phyloP scores from a whole-genome alignment of 179 eudicot species.

The Camellia oleifera region DNA sequence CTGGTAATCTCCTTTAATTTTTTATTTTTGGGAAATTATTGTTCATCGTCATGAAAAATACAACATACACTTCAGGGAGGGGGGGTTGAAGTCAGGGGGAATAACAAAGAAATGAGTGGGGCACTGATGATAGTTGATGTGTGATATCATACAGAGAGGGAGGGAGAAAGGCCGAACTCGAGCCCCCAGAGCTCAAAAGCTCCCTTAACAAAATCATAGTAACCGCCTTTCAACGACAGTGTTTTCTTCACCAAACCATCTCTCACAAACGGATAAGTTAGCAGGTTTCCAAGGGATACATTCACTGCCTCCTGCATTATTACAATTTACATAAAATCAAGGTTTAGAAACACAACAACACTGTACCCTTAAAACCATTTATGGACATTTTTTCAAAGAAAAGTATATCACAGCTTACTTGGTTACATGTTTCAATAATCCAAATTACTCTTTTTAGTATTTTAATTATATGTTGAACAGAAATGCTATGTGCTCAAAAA shows the following conservation, averaged over 20 bases:
- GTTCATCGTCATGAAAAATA: constrained; percentile 13
- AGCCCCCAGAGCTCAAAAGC: constrained; percentile 89
- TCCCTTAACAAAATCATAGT: constrained; percentile 86
- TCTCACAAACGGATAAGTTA: constrained; percentile 86
- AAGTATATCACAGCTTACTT: too few species aligned
- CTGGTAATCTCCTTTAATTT: constrained; percentile 5
- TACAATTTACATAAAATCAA: background rate
- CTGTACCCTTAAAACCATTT: too few species aligned
- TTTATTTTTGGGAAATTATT: background rate
- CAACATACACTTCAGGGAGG: constrained; percentile 5
- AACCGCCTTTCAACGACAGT: constrained; percentile 72
- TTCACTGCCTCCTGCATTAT: constrained; percentile 82
- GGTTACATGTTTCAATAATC: too few species aligned
- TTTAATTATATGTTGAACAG: too few species aligned
- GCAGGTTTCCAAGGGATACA: constrained; percentile 77
- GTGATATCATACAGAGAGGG: constrained; percentile 74
- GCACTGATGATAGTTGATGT: background rate
- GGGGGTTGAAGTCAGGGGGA: background rate
- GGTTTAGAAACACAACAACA: too few species aligned
- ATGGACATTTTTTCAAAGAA: too few species aligned
- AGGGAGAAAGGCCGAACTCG: constrained; percentile 65
- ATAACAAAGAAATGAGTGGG: constrained; percentile 7
- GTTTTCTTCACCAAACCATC: constrained; percentile 81
- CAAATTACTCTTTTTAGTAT: too few species aligned
- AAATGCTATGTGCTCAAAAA: too few species aligned